Evolutionary conservation across 306 rosid genomes (phyloP).

Genomic region (Argentina anserina): DNA sequence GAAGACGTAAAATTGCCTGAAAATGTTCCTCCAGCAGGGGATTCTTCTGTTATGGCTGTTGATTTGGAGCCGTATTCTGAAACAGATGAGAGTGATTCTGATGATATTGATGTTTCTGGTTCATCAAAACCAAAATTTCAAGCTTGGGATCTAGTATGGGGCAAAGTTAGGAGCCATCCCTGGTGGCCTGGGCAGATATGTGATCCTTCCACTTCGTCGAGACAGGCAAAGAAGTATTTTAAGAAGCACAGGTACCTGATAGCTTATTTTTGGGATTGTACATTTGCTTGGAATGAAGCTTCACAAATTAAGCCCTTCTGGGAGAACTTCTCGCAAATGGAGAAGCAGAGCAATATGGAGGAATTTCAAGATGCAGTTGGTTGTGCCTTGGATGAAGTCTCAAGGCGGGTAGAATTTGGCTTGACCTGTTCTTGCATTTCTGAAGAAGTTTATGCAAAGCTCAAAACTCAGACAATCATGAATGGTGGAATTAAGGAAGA

Average conservation of each 20-base stretch:
- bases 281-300: slow-evolving; percentile 86
- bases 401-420: slow-evolving; percentile 68
- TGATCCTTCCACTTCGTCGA: slow-evolving; percentile 63
- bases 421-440: slow-evolving; percentile 69
- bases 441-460: slow-evolving; percentile 37
- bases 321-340: slow-evolving; percentile 58
- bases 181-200: slow-evolving; percentile 99
- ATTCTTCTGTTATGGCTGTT: slow-evolving; percentile 32
- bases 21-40: slow-evolving; percentile 13
- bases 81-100: slow-evolving; percentile 13
- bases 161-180: slow-evolving; percentile 81
- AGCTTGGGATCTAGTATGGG: slow-evolving; percentile 76
- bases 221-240: slow-evolving; percentile 54
- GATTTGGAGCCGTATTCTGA: slow-evolving; percentile 41
- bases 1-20: slow-evolving; percentile 19
- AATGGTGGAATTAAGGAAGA: slow-evolving; percentile 56
- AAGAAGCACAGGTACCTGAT: slow-evolving; percentile 51
- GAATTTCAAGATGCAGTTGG: slow-evolving; percentile 54
- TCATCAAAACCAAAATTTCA: slow-evolving; percentile 30
- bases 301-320: slow-evolving; percentile 60
- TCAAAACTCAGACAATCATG: slow-evolving; percentile 44
- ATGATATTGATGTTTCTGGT: slow-evolving; percentile 17
- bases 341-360: slow-evolving; percentile 49
- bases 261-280: slow-evolving; percentile 68
- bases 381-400: slow-evolving; percentile 74